A percentile compares a stretch with the other conserved stretches of the same genome.
phyloP scores from a whole-genome alignment of 371 early-diverging fungal species.

The Amoeboaphelidium occidentale region DNA sequence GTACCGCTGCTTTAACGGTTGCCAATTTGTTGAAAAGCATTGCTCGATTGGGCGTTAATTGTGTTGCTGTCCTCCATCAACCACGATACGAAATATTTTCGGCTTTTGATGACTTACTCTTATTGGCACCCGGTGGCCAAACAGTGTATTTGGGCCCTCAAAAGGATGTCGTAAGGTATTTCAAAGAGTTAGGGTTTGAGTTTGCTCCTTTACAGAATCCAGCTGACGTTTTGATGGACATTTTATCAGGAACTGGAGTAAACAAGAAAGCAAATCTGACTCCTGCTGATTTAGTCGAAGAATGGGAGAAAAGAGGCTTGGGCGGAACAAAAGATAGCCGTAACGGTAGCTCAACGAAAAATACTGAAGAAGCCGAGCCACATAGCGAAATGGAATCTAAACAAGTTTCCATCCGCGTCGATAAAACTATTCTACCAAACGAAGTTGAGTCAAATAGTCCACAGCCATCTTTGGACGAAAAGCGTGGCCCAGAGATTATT shows the following conservation, averaged over 20 bases:
- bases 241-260: conserved; percentile 11
- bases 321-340: neutral
- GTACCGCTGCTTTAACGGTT: conserved; percentile 12
- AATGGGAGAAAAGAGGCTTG: conserved; percentile 8
- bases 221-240: conserved; percentile 22
- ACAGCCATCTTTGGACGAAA: neutral
- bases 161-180: conserved; percentile 3
- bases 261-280: conserved; percentile 3
- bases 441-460: neutral
- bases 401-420: neutral
- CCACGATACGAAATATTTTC: conserved; percentile 6
- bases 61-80: conserved; percentile 4
- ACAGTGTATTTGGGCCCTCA: conserved; percentile 2
- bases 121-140: neutral
- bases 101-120: conserved; percentile 9
- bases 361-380: neutral
- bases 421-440: neutral
- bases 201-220: conserved; percentile 7
- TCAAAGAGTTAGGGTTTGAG: conserved; percentile 5
- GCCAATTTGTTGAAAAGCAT: conserved; percentile 9
- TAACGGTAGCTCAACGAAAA: too few relatives aligned
- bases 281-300: conserved; percentile 8
- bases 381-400: neutral
- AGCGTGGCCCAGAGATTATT: neutral
- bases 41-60: conserved; percentile 1